Base-by-base conservation (phyloP, 1,284 basidiomycete genomes). In the Papiliotrema nemorosa region DNA sequence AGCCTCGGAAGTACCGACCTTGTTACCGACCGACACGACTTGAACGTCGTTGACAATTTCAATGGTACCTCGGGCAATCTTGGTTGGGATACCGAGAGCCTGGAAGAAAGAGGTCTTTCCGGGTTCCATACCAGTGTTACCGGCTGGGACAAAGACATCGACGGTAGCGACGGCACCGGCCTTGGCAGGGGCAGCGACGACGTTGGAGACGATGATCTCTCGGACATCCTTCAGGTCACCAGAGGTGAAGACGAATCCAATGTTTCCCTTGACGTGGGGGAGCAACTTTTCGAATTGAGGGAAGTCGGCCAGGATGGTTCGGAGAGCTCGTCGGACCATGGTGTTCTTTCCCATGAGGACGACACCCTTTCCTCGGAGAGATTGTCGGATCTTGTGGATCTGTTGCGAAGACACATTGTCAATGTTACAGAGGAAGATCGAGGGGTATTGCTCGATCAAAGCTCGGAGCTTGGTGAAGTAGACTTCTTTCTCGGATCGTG, bases 291-390 rank as follows among this genome's bases (percentile, higher is more conserved):
- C 94, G 81, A 88, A 93, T 73, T 92, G 85, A 58, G 96, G 94
- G 81, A 80, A 83, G 72, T 97, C 94, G 63, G 81, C 57, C 69
- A 97, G 82, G 76, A 97, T 84, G 73, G 86, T 81, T 66, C 94
- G 91, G 63, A 99, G 83, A 54, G 92, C 94, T 74, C 94, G 91
- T 79, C 94, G 90, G 70, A 97, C 93, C 96, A 98, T 97, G 75
- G 96, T 99, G 86, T 99, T 99, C 82, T 99, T 99, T 75, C 94
- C 94, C 96, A 99, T 99, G 68, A 99, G 79, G 62, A 98, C 93
- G 55, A 92, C 80, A 81, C 89, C 96, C 78, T 90, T 92, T 72
- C 91, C 91, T 69, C 96, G 91, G 76, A 99, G 85, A 48, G 94
- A 81, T 65, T 90, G 86, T 81, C 96, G 93, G 74, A 98, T 97